Conservation (phyloP, 805 yeast genomes). For the Cephaloascus fragrans region DNA sequence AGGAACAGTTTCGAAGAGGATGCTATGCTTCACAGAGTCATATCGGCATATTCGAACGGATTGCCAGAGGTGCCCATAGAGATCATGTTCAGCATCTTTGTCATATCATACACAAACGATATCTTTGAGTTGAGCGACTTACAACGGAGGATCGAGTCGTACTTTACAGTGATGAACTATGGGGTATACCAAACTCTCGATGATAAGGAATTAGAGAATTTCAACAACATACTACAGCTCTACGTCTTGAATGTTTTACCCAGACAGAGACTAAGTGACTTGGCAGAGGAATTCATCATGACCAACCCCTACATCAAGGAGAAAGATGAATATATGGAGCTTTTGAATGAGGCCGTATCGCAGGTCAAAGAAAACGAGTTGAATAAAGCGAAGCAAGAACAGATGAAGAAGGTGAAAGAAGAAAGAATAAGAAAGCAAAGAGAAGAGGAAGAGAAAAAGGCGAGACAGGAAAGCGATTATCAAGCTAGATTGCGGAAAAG, state of each 20-base stretch:
- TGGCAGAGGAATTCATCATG: not conserved
- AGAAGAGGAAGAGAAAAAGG: not conserved
- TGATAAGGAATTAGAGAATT: not conserved
- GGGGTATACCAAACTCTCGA: not conserved
- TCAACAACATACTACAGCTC: not conserved
- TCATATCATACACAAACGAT: not conserved
- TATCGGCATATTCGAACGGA: not conserved
- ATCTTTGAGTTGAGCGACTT: not conserved
- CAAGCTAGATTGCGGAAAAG: not conserved
- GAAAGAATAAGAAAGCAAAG: not conserved
- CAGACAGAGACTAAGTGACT: not conserved
- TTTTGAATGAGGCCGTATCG: not conserved
- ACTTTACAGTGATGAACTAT: not conserved
- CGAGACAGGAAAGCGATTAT: not conserved
- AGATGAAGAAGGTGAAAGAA: not conserved
- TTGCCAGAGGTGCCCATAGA: not conserved
- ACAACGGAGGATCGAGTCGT: not conserved
- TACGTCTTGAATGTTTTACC: conserved; percentile 1
- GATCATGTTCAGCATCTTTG: not conserved
- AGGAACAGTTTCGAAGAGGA: not conserved
- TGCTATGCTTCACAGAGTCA: not conserved
- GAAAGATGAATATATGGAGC: not conserved
- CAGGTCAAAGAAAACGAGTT: not conserved
- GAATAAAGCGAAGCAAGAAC: not conserved
- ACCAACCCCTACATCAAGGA: conserved; percentile 1